phyloP scores from a whole-genome alignment of 2,329 filamentous ascomycete genomes.

The Alternaria arbusti region DNA sequence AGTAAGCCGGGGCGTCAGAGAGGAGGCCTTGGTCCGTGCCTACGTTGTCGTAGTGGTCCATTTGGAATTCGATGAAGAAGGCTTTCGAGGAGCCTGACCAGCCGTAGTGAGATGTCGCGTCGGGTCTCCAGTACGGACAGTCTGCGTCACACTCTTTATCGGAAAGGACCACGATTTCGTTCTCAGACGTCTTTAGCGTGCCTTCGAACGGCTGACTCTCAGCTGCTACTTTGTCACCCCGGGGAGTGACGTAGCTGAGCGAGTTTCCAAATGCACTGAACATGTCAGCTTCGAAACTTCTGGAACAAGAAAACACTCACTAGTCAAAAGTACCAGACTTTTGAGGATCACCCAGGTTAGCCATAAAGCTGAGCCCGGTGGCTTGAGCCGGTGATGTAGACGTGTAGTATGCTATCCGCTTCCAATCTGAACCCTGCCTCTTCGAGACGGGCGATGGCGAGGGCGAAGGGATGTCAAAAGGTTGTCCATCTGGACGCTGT shows the following conservation, averaged over 20 bases:
- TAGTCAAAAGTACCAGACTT: constrained; percentile 63
- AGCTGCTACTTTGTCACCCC: constrained; percentile 55
- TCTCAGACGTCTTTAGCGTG: constrained; percentile 43
- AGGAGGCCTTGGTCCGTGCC: constrained; percentile 49
- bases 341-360: constrained; percentile 60
- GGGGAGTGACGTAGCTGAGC: constrained; percentile 60
- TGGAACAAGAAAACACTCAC: constrained; percentile 28
- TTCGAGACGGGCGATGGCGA: not conserved
- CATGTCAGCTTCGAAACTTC: constrained; percentile 3
- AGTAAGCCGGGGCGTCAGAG: constrained; percentile 74
- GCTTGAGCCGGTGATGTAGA: constrained; percentile 49
- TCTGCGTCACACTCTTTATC: constrained; percentile 53
- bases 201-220: constrained; percentile 59
- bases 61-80: constrained; percentile 76
- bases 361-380: constrained; percentile 64
- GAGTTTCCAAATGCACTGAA: constrained; percentile 62
- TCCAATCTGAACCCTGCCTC: constrained; percentile 44
- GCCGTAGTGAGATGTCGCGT: constrained; percentile 65
- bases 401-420: constrained; percentile 57
- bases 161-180: constrained; percentile 45
- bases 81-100: constrained; percentile 73
- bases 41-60: constrained; percentile 57
- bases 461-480: not conserved
- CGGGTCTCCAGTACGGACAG: constrained; percentile 58
- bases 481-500: not conserved